Conservation (phyloP, 148 eudicot species). For the Polygonum maritimum region DNA sequence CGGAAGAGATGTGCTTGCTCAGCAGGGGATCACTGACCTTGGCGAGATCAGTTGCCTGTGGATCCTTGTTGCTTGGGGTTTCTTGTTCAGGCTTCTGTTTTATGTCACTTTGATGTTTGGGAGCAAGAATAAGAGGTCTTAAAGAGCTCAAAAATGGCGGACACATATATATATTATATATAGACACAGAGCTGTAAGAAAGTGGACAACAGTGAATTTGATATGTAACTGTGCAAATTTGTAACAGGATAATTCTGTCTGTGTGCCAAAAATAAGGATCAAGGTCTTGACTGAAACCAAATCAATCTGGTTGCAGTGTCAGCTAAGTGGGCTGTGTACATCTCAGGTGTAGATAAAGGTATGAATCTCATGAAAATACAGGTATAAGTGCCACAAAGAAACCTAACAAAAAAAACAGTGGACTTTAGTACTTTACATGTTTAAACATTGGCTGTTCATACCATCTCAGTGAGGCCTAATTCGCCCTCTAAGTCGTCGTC, state of each 20-base stretch:
- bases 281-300: background rate
- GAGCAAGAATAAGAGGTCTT: conserved; percentile 70
- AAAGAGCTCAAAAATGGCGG: background rate
- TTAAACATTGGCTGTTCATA: conserved; percentile 3
- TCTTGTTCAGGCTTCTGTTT: conserved; percentile 65
- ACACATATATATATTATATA: too few species aligned
- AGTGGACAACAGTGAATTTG: too few species aligned
- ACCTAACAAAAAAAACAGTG: background rate
- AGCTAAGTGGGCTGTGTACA: background rate
- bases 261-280: background rate
- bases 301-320: background rate
- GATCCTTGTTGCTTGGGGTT: conserved; percentile 72
- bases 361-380: background rate
- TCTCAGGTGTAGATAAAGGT: background rate
- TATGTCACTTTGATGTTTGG: conserved; percentile 59
- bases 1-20: conserved; percentile 50
- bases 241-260: background rate
- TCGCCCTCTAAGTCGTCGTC: conserved; percentile 71
- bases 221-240: too few species aligned
- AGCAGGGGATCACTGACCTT: conserved; percentile 57
- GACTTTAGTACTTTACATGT: background rate
- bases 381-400: background rate
- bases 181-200: too few species aligned
- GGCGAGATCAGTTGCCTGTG: conserved; percentile 55
- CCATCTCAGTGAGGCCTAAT: conserved; percentile 47